Percentiles rank a stretch among this genome's conserved stretches.
phyloP scores from a whole-genome alignment of 805 yeast species.

The Metschnikowia rubicola region DNA sequence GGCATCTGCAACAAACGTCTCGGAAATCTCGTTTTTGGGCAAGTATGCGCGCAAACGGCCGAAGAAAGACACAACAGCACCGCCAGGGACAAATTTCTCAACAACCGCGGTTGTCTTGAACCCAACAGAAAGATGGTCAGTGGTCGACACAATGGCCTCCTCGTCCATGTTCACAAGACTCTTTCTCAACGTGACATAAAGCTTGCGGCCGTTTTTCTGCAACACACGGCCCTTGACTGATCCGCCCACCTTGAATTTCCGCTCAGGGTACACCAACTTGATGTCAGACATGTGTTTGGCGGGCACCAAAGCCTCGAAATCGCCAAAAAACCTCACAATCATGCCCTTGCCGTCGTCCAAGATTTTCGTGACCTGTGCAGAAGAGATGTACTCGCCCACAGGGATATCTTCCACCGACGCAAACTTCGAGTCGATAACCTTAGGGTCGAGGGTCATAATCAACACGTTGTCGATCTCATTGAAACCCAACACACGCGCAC shows the following conservation, averaged over 20 bases:
- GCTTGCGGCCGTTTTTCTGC: conserved; percentile 44
- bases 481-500: conserved; percentile 74
- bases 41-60: conserved; percentile 75
- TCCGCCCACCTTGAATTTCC: conserved; percentile 83
- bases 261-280: conserved; percentile 82
- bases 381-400: conserved; percentile 61
- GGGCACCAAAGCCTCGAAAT: conserved; percentile 73
- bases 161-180: conserved; percentile 68
- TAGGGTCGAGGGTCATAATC: conserved; percentile 66
- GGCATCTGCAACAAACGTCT: conserved; percentile 75
- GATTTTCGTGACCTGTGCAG: conserved; percentile 51
- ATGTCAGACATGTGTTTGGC: conserved; percentile 78
- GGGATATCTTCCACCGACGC: conserved; percentile 71
- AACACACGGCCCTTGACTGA: conserved; percentile 75
- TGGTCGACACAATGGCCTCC: conserved; percentile 44
- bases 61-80: conserved; percentile 82
- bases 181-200: conserved; percentile 75
- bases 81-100: conserved; percentile 64
- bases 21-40: conserved; percentile 87
- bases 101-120: conserved; percentile 70
- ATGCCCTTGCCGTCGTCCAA: conserved; percentile 62
- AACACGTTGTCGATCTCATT: conserved; percentile 64
- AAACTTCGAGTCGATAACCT: conserved; percentile 59
- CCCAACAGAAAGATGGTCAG: conserved; percentile 41
- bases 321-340: conserved; percentile 58